These are phyloP conservation scores for Russula emetica DNA, from an alignment of 768 basidiomycete genomes.

Conservation along the genomic window DNA sequence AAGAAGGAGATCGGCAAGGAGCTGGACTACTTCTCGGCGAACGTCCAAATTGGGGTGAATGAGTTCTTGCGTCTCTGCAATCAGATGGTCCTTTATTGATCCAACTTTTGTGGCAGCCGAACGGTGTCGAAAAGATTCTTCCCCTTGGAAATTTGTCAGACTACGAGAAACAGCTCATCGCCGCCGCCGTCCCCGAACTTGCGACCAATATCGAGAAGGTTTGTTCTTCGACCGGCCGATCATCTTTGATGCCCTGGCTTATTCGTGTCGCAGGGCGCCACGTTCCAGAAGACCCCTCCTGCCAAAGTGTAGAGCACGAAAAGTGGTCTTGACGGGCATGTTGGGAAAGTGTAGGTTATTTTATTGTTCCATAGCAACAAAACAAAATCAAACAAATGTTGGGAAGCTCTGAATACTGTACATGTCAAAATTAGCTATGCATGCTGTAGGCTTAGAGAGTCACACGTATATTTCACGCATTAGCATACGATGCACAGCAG, in stretches of 20 bases:
- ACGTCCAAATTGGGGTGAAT: constrained; percentile 80
- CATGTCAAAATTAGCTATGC: neutral
- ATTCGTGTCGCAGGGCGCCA: constrained; percentile 12
- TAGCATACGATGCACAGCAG: too few species aligned
- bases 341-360: neutral
- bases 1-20: constrained; percentile 71
- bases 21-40: constrained; percentile 84
- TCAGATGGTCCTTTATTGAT: neutral
- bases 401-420: neutral
- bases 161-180: constrained; percentile 70
- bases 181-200: constrained; percentile 79
- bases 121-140: constrained; percentile 78
- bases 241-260: neutral
- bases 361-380: neutral
- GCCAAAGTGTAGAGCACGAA: constrained; percentile 17
- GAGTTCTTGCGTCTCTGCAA: neutral
- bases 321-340: neutral
- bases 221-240: constrained; percentile 27
- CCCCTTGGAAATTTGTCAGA: constrained; percentile 71
- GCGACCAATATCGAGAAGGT: constrained; percentile 67
- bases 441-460: neutral
- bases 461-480: neutral
- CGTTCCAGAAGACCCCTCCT: constrained; percentile 21
- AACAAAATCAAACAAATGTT: constrained; percentile 4
- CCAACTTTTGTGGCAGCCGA: constrained; percentile 44